Base-by-base conservation (phyloP, 1,284 basidiomycete genomes). In the Butyriboletus appendiculatus region DNA sequence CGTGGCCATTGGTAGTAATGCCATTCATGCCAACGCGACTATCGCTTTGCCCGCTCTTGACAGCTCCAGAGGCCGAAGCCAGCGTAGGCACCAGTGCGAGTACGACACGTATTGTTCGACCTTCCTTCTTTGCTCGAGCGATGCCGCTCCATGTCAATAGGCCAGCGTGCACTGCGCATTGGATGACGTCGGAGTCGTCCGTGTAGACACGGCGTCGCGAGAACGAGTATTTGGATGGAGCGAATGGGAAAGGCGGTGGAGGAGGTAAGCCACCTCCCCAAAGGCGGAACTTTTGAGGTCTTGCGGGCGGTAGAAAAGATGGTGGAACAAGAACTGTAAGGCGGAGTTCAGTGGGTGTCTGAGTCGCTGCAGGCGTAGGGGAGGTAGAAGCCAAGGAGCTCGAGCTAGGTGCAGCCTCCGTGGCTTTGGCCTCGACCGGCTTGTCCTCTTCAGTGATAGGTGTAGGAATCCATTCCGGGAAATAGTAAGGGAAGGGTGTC, bases 101-200 rank as follows among this genome's bases (percentile, higher is more conserved):
- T 61, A 70, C 77, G 16, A 89, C 68, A 28, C 73, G 69, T 59
- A 88, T 60, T 62, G 87, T 86, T 53, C 73, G 70, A 18, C 84
- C 80, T 59, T 78, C 76, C 58, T 66, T 65, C 47, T 80, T 71
- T 42, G 86, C 86, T 22, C 70, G 67, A 41, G 72, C 58, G 26
- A 82, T 75, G 3, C 76, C 78, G 59, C 76, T 79, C 88, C 86
- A 89, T 16, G 80, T 81, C 9, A 85, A 68, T 70, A 81, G 78
- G 2, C 80, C 84, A 3, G 85, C 76, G 60, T 91, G 89, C 24
- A 88, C 75, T 2, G 90, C 91, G 57, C 90, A 91, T 30, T 90
- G 66, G 53, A 91, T 80, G 52, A 92, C 63, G 58, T 88, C 83
- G 24, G 84, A 87, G 66, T 90, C 88, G 68, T 90, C 86, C 5